Evolutionary conservation across 257 asterid genomes (phyloP), one percentile per base, ranked within the genome.

Genomic region (Marsdenia floribunda): DNA sequence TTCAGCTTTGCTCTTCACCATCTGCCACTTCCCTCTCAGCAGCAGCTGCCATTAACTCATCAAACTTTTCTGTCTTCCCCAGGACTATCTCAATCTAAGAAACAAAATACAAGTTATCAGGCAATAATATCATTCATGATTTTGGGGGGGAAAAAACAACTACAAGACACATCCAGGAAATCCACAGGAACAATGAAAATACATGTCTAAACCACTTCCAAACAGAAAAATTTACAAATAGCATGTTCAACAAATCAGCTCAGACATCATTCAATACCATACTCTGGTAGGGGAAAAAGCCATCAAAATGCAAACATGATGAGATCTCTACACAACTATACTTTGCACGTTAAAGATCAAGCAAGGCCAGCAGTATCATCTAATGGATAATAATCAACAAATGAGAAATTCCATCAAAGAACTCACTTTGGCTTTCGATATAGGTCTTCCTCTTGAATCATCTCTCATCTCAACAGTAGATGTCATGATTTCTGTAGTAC

Each of bases 381-480:
- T 33, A 49, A 67, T 42, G 11, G 60, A 44, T 55, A 40, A 38
- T 5, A n/a, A 44, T 44, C 5, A 15, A 40, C 29, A 66, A 66
- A 38, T 38, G 37, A 53, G 42, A 70, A 44, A 44, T 18, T 16
- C 47, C 52, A 49, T 19, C 35, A 52, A 55, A 57, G 10, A 70
- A 76, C 90, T 87, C 80, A 90, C 97, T 82, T 87, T 91, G 47
- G 97, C 96, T 83, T 91, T 89, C 24, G 90, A 82, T 79, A 87
- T 74, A 12, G 93, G 91, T 12, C 94, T 83, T 14, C 95, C 94
- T 79, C 93, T 85, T 33, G 91, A 76, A 73, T 87, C 97, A 81
- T 91, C 96, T 77, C 83, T 83, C 83, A 88, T 87, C 74, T 90
- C 96, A 83, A 88, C 91, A 60, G 94, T 91, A 47, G 96, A 90